Conservation (phyloP, 2,329 filamentous ascomycete species). For the Xylaria sp. region DNA sequence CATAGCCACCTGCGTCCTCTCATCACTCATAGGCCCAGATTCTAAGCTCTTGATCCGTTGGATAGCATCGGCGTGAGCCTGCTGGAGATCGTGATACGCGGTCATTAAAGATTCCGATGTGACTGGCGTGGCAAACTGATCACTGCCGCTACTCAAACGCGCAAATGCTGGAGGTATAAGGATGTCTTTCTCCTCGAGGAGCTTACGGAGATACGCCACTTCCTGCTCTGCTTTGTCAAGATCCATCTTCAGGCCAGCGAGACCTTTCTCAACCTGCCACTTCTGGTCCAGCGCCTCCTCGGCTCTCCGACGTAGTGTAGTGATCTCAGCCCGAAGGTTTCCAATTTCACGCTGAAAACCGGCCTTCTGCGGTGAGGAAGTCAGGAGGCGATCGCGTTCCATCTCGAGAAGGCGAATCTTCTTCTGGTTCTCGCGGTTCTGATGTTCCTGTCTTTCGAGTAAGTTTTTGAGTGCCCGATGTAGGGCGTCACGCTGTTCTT, state of each 20-base stretch:
- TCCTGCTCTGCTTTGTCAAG: conserved; percentile 95
- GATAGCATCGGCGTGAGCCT: conserved; percentile 74
- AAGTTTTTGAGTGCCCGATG: conserved; percentile 88
- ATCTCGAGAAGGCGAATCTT: conserved; percentile 79
- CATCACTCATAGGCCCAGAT: conserved; percentile 60
- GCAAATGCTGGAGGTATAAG: conserved; percentile 71
- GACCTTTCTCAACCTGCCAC: conserved; percentile 92
- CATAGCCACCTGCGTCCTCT: conserved; percentile 71
- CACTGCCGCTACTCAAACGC: conserved; percentile 55
- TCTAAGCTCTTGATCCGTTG: conserved; percentile 75
- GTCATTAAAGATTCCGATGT: conserved; percentile 78
- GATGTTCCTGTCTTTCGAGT: conserved; percentile 84
- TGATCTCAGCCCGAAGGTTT: conserved; percentile 84
- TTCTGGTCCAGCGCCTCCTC: conserved; percentile 96
- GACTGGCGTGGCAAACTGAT: conserved; percentile 60
- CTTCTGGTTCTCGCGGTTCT: conserved; percentile 85
- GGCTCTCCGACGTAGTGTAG: conserved; percentile 82
- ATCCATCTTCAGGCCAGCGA: conserved; percentile 93
- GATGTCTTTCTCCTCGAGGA: conserved; percentile 87
- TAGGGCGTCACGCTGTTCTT: conserved; percentile 91
- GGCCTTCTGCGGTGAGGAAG: conserved; percentile 74
- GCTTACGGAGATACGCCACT: conserved; percentile 80
- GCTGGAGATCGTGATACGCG: conserved; percentile 80
- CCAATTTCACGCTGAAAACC: conserved; percentile 88
- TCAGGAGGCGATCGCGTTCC: conserved; percentile 79